phyloP scores from a whole-genome alignment of 257 asterid species.

The Euphrasia confusa region DNA sequence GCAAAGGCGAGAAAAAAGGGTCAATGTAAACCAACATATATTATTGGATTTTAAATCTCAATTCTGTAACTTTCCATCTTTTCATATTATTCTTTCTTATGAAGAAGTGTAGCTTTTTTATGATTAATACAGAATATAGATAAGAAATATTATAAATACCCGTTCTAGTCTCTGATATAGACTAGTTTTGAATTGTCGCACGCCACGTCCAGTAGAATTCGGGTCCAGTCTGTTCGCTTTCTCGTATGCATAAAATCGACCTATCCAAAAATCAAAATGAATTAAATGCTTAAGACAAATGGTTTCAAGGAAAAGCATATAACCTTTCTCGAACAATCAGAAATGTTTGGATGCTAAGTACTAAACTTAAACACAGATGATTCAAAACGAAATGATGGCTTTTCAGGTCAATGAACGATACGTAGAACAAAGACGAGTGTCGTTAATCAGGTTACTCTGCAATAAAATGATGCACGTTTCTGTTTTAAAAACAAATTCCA shows the following conservation, averaged over 20 bases:
- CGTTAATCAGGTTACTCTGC: neutral
- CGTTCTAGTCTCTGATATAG: conserved; percentile 74
- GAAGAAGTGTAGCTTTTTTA: neutral
- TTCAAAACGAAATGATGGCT: conserved; percentile 9
- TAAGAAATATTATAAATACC: conserved; percentile 32
- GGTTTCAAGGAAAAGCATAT: neutral
- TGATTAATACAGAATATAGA: neutral
- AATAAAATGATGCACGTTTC: neutral
- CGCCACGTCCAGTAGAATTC: conserved; percentile 80
- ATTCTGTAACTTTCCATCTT: neutral
- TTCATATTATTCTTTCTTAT: neutral
- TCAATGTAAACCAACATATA: conserved; percentile 8
- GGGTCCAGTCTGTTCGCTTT: conserved; percentile 73
- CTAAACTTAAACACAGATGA: neutral
- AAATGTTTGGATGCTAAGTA: neutral
- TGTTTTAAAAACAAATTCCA: conserved; percentile 4
- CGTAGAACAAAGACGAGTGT: neutral
- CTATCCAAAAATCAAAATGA: conserved; percentile 25
- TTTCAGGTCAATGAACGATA: neutral
- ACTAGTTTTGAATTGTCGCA: conserved; percentile 75
- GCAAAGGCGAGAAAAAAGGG: neutral
- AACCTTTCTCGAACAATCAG: neutral
- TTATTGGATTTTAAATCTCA: conserved; percentile 13
- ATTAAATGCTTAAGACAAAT: neutral
- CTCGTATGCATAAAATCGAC: conserved; percentile 85